A percentile compares a stretch with the other conserved stretches of the same genome.
These are phyloP conservation scores for Leptomonas seymouri DNA, from an alignment of 208 protist genomes.

Conservation along the genomic window DNA sequence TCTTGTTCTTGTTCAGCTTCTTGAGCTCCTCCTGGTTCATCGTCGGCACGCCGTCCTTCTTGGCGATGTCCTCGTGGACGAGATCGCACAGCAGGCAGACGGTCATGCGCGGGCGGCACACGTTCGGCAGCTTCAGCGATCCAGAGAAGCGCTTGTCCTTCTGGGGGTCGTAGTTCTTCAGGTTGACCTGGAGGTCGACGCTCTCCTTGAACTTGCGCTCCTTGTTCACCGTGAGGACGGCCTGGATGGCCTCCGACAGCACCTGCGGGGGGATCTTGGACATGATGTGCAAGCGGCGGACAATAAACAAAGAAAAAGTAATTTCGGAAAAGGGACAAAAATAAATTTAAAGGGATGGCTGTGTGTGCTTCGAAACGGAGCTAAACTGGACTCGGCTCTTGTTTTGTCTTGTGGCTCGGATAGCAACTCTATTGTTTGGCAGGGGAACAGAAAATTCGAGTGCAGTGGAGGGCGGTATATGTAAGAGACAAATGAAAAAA, in stretches of 20 bases:
- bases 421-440: slow-evolving; percentile 9
- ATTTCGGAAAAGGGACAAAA: not conserved
- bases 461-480: slow-evolving; percentile 1
- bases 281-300: slow-evolving; percentile 90
- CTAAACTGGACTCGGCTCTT: slow-evolving; percentile 22
- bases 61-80: slow-evolving; percentile 95
- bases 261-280: slow-evolving; percentile 87
- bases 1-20: slow-evolving; percentile 99
- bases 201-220: slow-evolving; percentile 98
- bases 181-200: slow-evolving; percentile 99
- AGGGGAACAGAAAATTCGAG: not conserved
- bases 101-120: slow-evolving; percentile 93
- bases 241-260: slow-evolving; percentile 86
- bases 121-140: slow-evolving; percentile 94
- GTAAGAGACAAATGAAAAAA: not conserved
- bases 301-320: not conserved
- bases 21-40: slow-evolving; percentile 98
- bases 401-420: slow-evolving; percentile 16
- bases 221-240: slow-evolving; percentile 76
- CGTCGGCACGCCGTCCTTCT: slow-evolving; percentile 90
- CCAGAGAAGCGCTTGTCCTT: slow-evolving; percentile 99
- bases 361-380: slow-evolving; percentile 5
- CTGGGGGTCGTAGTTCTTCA: slow-evolving; percentile 99
- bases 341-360: not conserved
- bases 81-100: slow-evolving; percentile 98